A percentile compares a stretch with the other conserved stretches of the same genome.
phyloP scores from a whole-genome alignment of 177 flowering plant species.

The Vitis hybrid region DNA sequence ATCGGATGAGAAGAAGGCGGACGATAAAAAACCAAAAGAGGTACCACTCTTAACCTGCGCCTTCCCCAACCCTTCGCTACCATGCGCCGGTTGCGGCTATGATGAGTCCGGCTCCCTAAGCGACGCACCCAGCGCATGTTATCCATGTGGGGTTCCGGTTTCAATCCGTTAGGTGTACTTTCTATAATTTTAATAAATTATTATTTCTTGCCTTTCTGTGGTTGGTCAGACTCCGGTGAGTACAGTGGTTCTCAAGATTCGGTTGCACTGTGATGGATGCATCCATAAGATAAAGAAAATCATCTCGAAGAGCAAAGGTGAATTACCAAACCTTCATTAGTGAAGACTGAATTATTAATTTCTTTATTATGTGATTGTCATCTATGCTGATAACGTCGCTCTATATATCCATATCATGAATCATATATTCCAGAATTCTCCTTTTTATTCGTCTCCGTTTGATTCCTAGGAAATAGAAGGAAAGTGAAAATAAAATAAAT shows the following conservation, averaged over 20 bases:
- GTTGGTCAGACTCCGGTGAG: conserved; percentile 23
- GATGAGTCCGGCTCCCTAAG: no score
- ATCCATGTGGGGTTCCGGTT: background rate
- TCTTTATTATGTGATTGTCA: background rate
- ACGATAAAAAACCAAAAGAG: conserved; percentile 20
- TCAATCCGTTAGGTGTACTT: background rate
- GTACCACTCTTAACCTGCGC: background rate
- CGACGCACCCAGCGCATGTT: background rate
- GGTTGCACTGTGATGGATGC: conserved; percentile 78
- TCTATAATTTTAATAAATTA: no score
- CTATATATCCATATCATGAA: background rate
- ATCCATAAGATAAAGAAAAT: conserved; percentile 43
- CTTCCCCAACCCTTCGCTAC: background rate
- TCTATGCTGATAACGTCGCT: background rate
- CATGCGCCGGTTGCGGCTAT: no score
- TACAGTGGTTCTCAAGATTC: conserved; percentile 55
- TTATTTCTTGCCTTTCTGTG: background rate
- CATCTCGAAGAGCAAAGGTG: conserved; percentile 50
- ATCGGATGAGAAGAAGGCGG: conserved; percentile 21
- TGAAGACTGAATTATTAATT: background rate
- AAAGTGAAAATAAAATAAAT: no score
- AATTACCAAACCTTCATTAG: background rate
- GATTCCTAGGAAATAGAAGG: no score
- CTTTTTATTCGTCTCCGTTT: no score
- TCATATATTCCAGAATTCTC: background rate